Conservation (phyloP, 768 basidiomycete species). For the Lepiota venenata region DNA sequence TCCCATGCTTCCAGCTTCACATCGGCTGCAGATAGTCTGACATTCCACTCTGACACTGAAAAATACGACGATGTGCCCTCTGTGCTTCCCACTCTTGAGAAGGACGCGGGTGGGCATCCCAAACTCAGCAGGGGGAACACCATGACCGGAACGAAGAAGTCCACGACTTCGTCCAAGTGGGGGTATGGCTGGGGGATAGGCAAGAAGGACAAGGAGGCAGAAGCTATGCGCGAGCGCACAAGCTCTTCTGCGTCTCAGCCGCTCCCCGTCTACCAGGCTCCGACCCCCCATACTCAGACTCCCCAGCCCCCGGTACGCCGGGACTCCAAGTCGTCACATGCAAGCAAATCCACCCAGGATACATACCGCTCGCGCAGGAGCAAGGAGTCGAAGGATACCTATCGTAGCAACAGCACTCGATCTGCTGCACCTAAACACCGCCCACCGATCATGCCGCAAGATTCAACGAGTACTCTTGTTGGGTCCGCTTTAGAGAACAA, state of each 20-base stretch:
- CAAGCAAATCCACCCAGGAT: constrained; percentile 23
- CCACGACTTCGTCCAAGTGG: constrained; percentile 43
- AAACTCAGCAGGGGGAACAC: constrained; percentile 49
- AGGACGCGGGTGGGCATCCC: constrained; percentile 35
- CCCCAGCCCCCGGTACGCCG: constrained; percentile 14
- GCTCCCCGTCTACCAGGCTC: constrained; percentile 34
- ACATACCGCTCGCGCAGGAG: constrained; percentile 27
- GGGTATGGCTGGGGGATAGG: constrained; percentile 75
- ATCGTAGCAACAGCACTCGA: constrained; percentile 25
- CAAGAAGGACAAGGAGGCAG: constrained; percentile 44
- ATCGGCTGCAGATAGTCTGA: constrained; percentile 43
- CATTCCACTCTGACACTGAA: constrained; percentile 62
- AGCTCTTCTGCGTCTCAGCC: constrained; percentile 22
- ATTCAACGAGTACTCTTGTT: constrained; percentile 72
- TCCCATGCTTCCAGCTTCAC: constrained; percentile 42
- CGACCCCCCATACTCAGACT: background rate
- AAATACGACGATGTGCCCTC: constrained; percentile 47
- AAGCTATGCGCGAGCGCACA: constrained; percentile 23
- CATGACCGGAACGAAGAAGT: constrained; percentile 57
- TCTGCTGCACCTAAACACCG: constrained; percentile 34
- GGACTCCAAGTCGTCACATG: constrained; percentile 29
- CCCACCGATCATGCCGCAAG: constrained; percentile 41
- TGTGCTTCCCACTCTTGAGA: constrained; percentile 27
- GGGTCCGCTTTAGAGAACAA: constrained; percentile 73
- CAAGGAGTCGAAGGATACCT: constrained; percentile 26